Evolutionary conservation across 192 early-diverging fungal species (phyloP).

Genomic region (Podila epigama): DNA sequence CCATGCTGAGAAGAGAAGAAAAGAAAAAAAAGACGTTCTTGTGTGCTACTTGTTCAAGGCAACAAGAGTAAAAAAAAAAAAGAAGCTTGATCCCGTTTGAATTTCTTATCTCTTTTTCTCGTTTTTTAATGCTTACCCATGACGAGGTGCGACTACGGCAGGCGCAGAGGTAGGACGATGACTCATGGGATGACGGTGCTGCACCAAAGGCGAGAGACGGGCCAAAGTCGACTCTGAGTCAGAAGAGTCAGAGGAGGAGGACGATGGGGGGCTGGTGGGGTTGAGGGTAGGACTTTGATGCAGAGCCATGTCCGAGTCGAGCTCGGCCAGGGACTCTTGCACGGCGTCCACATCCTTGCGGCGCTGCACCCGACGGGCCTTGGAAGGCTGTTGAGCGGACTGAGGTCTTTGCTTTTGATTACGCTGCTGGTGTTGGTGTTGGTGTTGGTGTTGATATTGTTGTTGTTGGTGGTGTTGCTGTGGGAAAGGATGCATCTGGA

Average conservation of each 20-base stretch:
- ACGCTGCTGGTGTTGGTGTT: constrained; percentile 8
- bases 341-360: constrained; percentile 52
- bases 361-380: constrained; percentile 52
- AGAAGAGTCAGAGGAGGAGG: constrained; percentile 31
- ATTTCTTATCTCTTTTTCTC: too few species aligned
- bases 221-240: constrained; percentile 36
- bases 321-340: constrained; percentile 40
- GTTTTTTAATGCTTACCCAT: constrained; percentile 3
- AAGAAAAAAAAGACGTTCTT: too few species aligned
- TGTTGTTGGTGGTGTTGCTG: neutral
- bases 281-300: constrained; percentile 28
- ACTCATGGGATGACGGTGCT: constrained; percentile 1
- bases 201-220: constrained; percentile 6
- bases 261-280: constrained; percentile 40
- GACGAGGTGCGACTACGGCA: constrained; percentile 1
- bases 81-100: too few species aligned
- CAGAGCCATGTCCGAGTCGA: constrained; percentile 27
- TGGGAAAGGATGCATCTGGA: neutral
- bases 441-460: constrained; percentile 16
- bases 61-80: neutral
- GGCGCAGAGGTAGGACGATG: constrained; percentile 33
- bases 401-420: constrained; percentile 14
- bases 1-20: neutral
- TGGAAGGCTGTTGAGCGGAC: constrained; percentile 29
- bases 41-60: neutral